These are phyloP conservation scores for Verticillium albo-atrum DNA, from an alignment of 2,329 filamentous ascomycete genomes.

Conservation along the genomic window DNA sequence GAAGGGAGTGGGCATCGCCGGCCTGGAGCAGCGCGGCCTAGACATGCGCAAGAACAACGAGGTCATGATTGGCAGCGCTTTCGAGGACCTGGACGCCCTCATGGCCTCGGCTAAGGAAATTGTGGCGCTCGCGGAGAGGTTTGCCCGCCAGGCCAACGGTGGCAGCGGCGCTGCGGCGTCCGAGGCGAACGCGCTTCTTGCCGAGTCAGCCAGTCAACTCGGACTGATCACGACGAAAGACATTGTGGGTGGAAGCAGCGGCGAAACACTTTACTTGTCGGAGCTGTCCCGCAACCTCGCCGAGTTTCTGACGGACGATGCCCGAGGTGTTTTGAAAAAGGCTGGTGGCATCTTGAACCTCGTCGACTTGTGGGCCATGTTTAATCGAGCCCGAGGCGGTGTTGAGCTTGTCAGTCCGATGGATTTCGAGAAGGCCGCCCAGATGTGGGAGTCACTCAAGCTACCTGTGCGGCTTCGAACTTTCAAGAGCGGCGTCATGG, in stretches of 20 bases:
- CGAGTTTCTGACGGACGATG: constrained; percentile 84
- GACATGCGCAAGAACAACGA: constrained; percentile 91
- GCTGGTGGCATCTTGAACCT: constrained; percentile 86
- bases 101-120: constrained; percentile 98
- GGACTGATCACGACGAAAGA: constrained; percentile 93
- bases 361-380: constrained; percentile 89
- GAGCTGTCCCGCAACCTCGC: constrained; percentile 81
- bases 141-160: constrained; percentile 63
- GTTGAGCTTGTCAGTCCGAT: constrained; percentile 89
- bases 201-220: constrained; percentile 77
- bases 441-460: constrained; percentile 81
- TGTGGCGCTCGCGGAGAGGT: constrained; percentile 84
- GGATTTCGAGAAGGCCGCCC: constrained; percentile 87
- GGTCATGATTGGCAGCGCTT: constrained; percentile 84
- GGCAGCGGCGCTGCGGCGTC: constrained; percentile 56
- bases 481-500: constrained; percentile 91
- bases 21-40: constrained; percentile 78
- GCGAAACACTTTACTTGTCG: constrained; percentile 83
- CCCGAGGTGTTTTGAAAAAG: constrained; percentile 68
- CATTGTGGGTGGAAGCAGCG: constrained; percentile 70
- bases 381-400: constrained; percentile 87
- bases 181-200: constrained; percentile 71
- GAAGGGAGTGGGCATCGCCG: constrained; percentile 83
- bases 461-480: constrained; percentile 81
- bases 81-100: constrained; percentile 91